A percentile compares a stretch with the other conserved stretches of the same genome.
These are phyloP conservation scores for Agaricus sinodeliciosus DNA, from an alignment of 768 basidiomycete species.

Conservation along the genomic window DNA sequence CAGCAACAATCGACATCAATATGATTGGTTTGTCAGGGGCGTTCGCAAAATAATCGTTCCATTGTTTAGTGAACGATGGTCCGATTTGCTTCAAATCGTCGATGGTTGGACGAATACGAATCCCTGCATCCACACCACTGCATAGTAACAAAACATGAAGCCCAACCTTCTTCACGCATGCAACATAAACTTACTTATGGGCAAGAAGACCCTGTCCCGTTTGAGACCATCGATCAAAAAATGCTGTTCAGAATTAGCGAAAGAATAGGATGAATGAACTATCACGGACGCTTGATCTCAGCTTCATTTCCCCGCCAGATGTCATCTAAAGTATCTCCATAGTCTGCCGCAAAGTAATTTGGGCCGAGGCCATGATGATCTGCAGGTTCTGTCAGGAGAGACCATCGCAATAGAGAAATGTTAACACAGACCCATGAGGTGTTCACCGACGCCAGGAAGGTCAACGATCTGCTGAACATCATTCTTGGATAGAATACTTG, in stretches of 20 bases:
- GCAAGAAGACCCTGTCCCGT: slow-evolving; percentile 43
- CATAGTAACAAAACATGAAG: not conserved
- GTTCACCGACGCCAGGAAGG: slow-evolving; percentile 72
- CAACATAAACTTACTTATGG: slow-evolving; percentile 36
- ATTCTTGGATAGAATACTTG: slow-evolving; percentile 25
- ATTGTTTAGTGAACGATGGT: slow-evolving; percentile 38
- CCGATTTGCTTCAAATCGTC: slow-evolving; percentile 44
- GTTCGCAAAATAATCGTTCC: slow-evolving; percentile 43
- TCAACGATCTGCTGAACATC: slow-evolving; percentile 48
- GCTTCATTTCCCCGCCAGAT: slow-evolving; percentile 34
- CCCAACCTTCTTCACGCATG: not conserved
- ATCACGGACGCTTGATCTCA: slow-evolving; percentile 32
- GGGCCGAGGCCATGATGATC: slow-evolving; percentile 33
- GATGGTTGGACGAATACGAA: slow-evolving; percentile 46
- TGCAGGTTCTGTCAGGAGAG: slow-evolving; percentile 12
- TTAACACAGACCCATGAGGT: slow-evolving; percentile 40
- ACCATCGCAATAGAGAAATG: not conserved
- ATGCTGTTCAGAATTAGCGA: slow-evolving; percentile 5
- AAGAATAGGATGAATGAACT: not conserved
- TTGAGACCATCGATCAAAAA: slow-evolving; percentile 21
- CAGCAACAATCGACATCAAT: slow-evolving; percentile 32
- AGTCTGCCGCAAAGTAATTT: slow-evolving; percentile 37
- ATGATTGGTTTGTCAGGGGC: slow-evolving; percentile 52
- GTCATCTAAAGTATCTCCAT: slow-evolving; percentile 42
- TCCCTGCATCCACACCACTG: slow-evolving; percentile 48